A percentile compares a stretch with the other conserved stretches of the same genome.
Evolutionary conservation across 2,329 filamentous ascomycete genomes (phyloP).

Genomic region (Aspergillus quadrilineatus): DNA sequence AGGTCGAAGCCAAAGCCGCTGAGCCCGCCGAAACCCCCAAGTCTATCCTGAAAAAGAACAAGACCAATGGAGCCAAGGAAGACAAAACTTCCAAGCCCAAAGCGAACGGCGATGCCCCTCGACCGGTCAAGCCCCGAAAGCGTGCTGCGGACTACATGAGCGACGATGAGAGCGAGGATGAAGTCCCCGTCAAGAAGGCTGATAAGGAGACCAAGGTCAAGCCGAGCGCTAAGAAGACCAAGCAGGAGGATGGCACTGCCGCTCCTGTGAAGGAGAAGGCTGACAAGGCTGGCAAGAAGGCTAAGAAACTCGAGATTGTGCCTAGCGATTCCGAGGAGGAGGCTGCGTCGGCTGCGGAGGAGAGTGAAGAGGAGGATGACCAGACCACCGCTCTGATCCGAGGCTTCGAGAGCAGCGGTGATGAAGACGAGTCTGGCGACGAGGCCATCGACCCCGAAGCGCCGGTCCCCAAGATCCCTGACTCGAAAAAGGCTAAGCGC

Average conservation of each 20-base stretch:
- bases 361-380: conserved; percentile 42
- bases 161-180: conserved; percentile 38
- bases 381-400: conserved; percentile 55
- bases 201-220: conserved; percentile 39
- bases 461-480: conserved; percentile 44
- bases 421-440: conserved; percentile 51
- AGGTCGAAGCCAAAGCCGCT: conserved; percentile 37
- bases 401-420: conserved; percentile 57
- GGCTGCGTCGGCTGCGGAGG: conserved; percentile 19
- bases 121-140: conserved; percentile 46
- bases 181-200: conserved; percentile 20
- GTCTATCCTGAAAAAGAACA: conserved; percentile 35
- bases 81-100: conserved; percentile 30
- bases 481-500: conserved; percentile 49
- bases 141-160: conserved; percentile 50
- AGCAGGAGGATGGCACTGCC: conserved; percentile 37
- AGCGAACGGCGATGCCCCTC: conserved; percentile 34
- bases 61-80: conserved; percentile 23
- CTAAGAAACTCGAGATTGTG: conserved; percentile 46
- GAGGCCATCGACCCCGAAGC: conserved; percentile 48
- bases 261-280: conserved; percentile 38
- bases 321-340: conserved; percentile 23
- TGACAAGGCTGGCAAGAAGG: conserved; percentile 33
- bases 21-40: conserved; percentile 31
- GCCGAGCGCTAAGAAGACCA: conserved; percentile 47